Evolutionary conservation across 306 rosid genomes (phyloP).

Genomic region (Lotus japonicus): DNA sequence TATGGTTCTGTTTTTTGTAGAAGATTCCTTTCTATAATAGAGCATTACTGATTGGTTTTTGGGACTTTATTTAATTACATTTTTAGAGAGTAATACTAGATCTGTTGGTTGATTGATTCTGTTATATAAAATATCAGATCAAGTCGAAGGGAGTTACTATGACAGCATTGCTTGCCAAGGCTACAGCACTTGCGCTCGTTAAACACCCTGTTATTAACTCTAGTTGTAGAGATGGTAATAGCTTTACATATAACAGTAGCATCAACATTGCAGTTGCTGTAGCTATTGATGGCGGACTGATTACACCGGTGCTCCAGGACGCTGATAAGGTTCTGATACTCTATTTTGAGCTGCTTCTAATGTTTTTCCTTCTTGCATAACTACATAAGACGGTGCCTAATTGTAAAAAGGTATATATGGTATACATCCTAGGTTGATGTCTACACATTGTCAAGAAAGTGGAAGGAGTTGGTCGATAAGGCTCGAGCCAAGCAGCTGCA

Average conservation of each 20-base stretch:
- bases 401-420: slow-evolving; percentile 9
- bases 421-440: slow-evolving; percentile 59
- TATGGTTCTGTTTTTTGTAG: not conserved
- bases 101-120: not conserved
- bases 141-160: slow-evolving; percentile 97
- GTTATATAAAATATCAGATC: slow-evolving; percentile 41
- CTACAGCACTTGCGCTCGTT: slow-evolving; percentile 84
- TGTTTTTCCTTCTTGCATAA: not conserved
- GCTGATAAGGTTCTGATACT: slow-evolving; percentile 74
- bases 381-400: not conserved
- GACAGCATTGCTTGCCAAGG: slow-evolving; percentile 99
- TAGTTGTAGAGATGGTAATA: slow-evolving; percentile 91
- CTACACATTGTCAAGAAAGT: slow-evolving; percentile 86
- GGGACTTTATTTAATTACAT: not conserved
- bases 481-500: slow-evolving; percentile 97
- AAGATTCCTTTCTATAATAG: not conserved
- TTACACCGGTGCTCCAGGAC: slow-evolving; percentile 91
- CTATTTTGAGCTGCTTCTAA: not conserved
- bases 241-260: slow-evolving; percentile 79
- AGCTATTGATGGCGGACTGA: slow-evolving; percentile 84
- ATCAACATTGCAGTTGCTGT: slow-evolving; percentile 93
- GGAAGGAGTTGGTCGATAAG: slow-evolving; percentile 95
- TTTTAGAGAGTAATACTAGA: not conserved
- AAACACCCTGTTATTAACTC: slow-evolving; percentile 90
- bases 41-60: not conserved